Base-by-base conservation (phyloP, 1,284 basidiomycete species). In the Amylostereum chailletii region DNA sequence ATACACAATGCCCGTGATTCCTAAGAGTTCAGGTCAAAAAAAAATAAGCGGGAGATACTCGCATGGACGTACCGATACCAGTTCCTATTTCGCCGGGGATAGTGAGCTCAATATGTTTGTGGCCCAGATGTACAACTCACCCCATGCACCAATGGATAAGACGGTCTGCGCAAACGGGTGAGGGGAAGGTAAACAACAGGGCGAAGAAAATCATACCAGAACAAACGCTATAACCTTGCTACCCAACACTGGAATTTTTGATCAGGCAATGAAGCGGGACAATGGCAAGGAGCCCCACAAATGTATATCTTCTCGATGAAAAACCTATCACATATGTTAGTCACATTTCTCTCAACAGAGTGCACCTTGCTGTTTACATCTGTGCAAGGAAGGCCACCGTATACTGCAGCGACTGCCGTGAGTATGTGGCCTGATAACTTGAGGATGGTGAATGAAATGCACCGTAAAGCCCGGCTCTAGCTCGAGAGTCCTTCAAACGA, bases 381-480 rank as follows among this genome's bases (percentile, higher is more conserved):
- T 45, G 43, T 33, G 29, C 43, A 26, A 45, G 30, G 27, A 45
- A 45, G 3, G 31, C 26, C 8, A 45, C 26, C 10, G 43, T 45
- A 45, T 45, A 45, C 43, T 45, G 31, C 8, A 10, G 27, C 26
- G 36, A 19, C n/a, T 37, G n/a, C 8, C 9, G n/a, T 37, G 9
- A 37, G 36, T 37, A 37, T 8, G n/a, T 37, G 8, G 36, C 8
- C n/a, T 8, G 9, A n/a, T 37, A 8, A 8, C 36, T n/a, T 8
- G 43, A 9, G 27, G 30, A 36, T 33, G 26, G n/a, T 5, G 33
- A 46, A 46, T n/a, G 32, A 19, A 19, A 19, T 36, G 5, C 26
- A 46, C 45, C 19, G 45, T 46, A 36, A 46, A 46, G 19, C n/a
- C 32, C 4, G 45, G 45, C 34, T 46, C 45, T 19, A 46, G 45